These are phyloP conservation scores for Paecilomyces dactylethromorphus DNA, from an alignment of 2,329 filamentous ascomycete genomes.

Conservation along the genomic window DNA sequence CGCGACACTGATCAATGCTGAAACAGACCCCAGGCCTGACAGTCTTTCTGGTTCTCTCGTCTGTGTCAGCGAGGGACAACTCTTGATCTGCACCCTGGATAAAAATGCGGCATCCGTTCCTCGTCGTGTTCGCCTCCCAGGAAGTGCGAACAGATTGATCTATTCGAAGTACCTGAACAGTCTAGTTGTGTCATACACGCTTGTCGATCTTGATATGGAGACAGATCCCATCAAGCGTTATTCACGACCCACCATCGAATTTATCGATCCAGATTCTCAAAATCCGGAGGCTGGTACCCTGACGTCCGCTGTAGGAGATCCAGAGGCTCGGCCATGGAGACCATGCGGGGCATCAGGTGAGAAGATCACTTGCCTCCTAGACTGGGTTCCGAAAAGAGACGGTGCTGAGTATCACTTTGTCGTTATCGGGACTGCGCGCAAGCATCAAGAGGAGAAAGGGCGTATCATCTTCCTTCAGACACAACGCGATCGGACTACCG, in stretches of 20 bases:
- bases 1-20: constrained; percentile 26
- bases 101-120: constrained; percentile 34
- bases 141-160: constrained; percentile 36
- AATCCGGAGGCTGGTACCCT: constrained; percentile 9
- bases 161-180: constrained; percentile 41
- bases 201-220: constrained; percentile 18
- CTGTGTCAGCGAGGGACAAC: constrained; percentile 40
- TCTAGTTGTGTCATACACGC: constrained; percentile 44
- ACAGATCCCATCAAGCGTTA: constrained; percentile 22
- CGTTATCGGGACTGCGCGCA: constrained; percentile 32
- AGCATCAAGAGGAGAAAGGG: constrained; percentile 21
- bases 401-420: constrained; percentile 34
- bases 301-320: constrained; percentile 3
- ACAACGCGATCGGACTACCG: constrained; percentile 18
- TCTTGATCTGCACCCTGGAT: constrained; percentile 44
- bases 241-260: constrained; percentile 29
- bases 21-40: constrained; percentile 10
- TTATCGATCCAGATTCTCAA: constrained; percentile 32
- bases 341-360: constrained; percentile 31
- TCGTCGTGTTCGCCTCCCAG: constrained; percentile 32
- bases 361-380: constrained; percentile 34
- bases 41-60: constrained; percentile 39
- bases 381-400: constrained; percentile 31
- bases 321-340: constrained; percentile 13
- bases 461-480: constrained; percentile 33